Conservation (phyloP, 75 land plant species). For the Picea glauca region DNA sequence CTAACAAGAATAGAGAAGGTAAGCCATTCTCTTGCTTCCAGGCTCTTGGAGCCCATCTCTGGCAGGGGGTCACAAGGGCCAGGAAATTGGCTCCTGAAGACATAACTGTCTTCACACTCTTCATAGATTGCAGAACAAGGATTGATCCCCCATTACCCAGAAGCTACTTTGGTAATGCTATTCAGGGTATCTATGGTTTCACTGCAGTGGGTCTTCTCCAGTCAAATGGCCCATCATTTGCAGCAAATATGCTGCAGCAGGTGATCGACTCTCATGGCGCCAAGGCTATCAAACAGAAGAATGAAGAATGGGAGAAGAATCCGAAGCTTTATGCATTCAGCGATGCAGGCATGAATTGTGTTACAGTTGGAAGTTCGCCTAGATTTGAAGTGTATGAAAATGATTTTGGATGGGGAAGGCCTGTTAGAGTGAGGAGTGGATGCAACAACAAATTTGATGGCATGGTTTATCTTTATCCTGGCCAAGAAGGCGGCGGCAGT, state of each 20-base stretch:
- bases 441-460: constrained; percentile 65
- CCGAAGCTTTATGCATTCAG: constrained; percentile 54
- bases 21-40: constrained; percentile 60
- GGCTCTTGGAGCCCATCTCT: constrained; percentile 51
- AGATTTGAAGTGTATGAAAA: constrained; percentile 67
- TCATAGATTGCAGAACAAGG: constrained; percentile 64
- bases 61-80: constrained; percentile 53
- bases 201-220: constrained; percentile 45
- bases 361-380: constrained; percentile 74
- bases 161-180: constrained; percentile 71
- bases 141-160: constrained; percentile 55
- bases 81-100: constrained; percentile 44
- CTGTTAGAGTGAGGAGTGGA: constrained; percentile 64
- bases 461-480: constrained; percentile 64
- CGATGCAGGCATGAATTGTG: constrained; percentile 60
- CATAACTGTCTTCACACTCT: constrained; percentile 58
- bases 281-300: constrained; percentile 27
- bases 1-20: constrained; percentile 25
- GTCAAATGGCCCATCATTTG: constrained; percentile 30
- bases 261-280: constrained; percentile 46
- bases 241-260: constrained; percentile 28
- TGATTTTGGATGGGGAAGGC: constrained; percentile 69
- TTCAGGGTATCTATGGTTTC: constrained; percentile 57
- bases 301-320: constrained; percentile 43
- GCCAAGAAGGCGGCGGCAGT: constrained; percentile 33